Conservation (phyloP, 164 flowering plant species). For the Magnolia changhungtana region DNA sequence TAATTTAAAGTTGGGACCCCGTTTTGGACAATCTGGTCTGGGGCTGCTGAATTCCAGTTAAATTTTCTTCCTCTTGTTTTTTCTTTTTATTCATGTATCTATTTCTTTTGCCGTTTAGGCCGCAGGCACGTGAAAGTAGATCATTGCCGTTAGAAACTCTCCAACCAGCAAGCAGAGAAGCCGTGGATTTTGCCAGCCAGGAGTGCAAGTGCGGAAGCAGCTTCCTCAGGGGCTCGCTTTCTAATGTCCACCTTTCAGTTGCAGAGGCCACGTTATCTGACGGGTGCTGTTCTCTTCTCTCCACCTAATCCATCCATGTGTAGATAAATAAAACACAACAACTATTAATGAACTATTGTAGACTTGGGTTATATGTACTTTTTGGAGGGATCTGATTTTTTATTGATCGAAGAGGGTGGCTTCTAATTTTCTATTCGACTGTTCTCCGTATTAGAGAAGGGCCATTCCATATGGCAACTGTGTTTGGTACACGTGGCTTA, state of each 20-base stretch:
- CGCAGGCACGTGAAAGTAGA: too few relatives aligned
- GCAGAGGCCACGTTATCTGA: constrained; percentile 33
- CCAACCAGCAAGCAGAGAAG: neutral
- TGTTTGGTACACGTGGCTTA: too few relatives aligned
- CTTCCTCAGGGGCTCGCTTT: constrained; percentile 36
- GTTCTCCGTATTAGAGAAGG: neutral
- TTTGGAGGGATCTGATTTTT: neutral
- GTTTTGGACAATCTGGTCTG: too few relatives aligned
- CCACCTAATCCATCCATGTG: neutral
- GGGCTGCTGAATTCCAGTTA: too few relatives aligned
- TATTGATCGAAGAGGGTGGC: neutral
- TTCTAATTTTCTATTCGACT: neutral
- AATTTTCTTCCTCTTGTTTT: too few relatives aligned
- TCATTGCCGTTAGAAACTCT: too few relatives aligned
- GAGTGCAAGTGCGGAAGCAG: constrained; percentile 47
- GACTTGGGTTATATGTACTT: neutral
- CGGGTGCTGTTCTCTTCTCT: neutral
- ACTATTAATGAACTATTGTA: neutral
- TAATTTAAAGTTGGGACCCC: too few relatives aligned
- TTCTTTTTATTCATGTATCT: too few relatives aligned
- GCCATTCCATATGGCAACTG: neutral
- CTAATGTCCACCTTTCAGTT: constrained; percentile 38
- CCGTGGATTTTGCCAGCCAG: constrained; percentile 11
- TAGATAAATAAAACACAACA: neutral
- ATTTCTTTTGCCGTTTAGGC: too few relatives aligned